These are phyloP conservation scores for Sarocladium oryzae DNA, from an alignment of 2,329 filamentous ascomycete genomes.

Conservation along the genomic window DNA sequence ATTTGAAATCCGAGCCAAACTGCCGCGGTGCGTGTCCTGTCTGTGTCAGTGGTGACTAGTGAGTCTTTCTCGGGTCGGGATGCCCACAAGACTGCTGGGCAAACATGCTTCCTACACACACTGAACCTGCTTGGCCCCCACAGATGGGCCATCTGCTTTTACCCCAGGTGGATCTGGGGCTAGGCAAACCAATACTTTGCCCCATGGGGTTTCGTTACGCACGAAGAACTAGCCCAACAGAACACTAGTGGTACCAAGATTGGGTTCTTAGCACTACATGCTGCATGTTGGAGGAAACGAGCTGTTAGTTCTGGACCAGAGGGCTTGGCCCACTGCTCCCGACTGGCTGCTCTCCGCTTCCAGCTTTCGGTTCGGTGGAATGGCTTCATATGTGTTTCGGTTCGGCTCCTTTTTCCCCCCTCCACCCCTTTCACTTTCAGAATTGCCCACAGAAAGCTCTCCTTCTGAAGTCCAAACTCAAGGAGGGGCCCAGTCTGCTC, in stretches of 20 bases:
- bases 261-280: background rate
- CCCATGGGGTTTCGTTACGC: background rate
- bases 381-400: no score
- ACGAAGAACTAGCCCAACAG: background rate
- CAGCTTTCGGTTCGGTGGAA: background rate
- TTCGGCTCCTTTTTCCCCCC: no score
- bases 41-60: background rate
- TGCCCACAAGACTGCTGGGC: background rate
- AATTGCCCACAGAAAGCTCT: no score
- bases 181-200: background rate
- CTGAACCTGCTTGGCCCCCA: background rate
- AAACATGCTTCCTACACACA: no score
- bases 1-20: background rate
- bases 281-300: background rate
- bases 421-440: no score
- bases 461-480: no score
- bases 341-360: no score
- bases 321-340: no score
- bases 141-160: background rate
- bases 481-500: no score
- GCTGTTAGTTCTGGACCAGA: background rate
- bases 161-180: background rate
- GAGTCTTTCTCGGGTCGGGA: background rate
- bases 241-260: background rate
- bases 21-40: background rate